A percentile compares a stretch with the other conserved stretches of the same genome.
Conservation (phyloP, 441 rosid species). For the Erodium moschatum region DNA sequence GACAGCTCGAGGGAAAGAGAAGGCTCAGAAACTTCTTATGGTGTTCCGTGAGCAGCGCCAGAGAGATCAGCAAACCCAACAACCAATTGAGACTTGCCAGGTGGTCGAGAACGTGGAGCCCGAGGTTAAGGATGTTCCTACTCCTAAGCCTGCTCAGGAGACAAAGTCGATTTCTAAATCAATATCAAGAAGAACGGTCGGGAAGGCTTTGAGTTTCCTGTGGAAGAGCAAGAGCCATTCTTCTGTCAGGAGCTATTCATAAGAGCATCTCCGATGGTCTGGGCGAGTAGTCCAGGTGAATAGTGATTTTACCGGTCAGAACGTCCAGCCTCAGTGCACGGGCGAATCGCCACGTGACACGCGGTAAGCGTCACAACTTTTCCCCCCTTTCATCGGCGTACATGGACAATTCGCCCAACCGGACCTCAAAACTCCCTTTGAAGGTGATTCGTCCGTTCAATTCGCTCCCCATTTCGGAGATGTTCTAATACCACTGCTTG, state of each 20-base stretch:
- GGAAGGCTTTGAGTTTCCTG: constrained; percentile 38
- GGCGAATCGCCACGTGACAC: too few species aligned
- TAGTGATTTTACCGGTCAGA: too few species aligned
- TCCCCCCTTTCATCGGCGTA: too few species aligned
- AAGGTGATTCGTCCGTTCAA: too few species aligned
- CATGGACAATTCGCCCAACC: too few species aligned
- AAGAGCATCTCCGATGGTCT: not conserved
- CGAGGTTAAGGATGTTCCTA: too few species aligned
- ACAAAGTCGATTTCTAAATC: constrained; percentile 59
- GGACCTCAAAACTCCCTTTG: too few species aligned
- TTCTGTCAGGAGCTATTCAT: not conserved
- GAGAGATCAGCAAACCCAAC: constrained; percentile 37
- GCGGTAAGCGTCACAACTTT: too few species aligned
- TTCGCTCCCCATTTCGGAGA: too few species aligned
- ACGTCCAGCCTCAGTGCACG: too few species aligned
- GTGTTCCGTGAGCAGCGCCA: constrained; percentile 90
- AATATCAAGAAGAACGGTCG: constrained; percentile 53
- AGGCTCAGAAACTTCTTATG: constrained; percentile 81
- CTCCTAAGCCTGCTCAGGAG: constrained; percentile 21
- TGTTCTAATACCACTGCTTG: constrained; percentile 1
- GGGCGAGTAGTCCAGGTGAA: too few species aligned
- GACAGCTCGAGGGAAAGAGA: constrained; percentile 67
- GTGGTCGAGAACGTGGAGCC: constrained; percentile 7
- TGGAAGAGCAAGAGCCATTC: constrained; percentile 6
- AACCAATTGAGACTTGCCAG: constrained; percentile 28